These are phyloP conservation scores for Candida wancherniae DNA, from an alignment of 805 yeast species.

Conservation along the genomic window DNA sequence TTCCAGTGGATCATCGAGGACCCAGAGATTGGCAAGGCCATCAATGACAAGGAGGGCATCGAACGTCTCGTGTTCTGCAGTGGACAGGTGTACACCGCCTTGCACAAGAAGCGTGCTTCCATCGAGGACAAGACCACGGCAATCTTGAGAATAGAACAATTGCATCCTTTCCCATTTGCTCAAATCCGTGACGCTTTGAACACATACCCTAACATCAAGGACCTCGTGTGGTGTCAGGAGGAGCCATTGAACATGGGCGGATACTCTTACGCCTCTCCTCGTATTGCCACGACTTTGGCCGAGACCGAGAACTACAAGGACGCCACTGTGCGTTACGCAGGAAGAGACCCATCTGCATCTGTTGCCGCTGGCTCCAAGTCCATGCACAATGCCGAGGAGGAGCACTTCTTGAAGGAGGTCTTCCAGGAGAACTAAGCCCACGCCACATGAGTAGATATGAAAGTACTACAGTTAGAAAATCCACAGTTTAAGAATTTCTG, in stretches of 20 bases:
- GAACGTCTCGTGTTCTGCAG: constrained; percentile 79
- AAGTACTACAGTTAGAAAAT: no score
- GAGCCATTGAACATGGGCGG: constrained; percentile 98
- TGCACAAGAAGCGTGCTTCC: constrained; percentile 82
- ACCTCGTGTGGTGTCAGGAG: constrained; percentile 96
- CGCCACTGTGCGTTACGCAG: constrained; percentile 72
- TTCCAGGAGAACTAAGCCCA: constrained; percentile 15
- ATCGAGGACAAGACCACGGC: constrained; percentile 80
- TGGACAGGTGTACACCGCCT: constrained; percentile 94
- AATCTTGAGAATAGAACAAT: constrained; percentile 82
- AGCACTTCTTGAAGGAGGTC: constrained; percentile 72
- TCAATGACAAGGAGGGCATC: constrained; percentile 74
- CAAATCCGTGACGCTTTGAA: constrained; percentile 82
- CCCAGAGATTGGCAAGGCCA: constrained; percentile 72
- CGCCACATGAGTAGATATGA: no score
- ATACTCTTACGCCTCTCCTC: constrained; percentile 75
- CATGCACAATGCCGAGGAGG: constrained; percentile 85
- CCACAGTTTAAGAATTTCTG: no score
- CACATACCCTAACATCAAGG: constrained; percentile 76
- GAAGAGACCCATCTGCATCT: constrained; percentile 97
- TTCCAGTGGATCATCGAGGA: constrained; percentile 98
- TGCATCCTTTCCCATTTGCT: constrained; percentile 98
- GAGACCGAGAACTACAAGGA: constrained; percentile 69
- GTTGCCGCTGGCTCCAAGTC: constrained; percentile 97
- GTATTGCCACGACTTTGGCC: constrained; percentile 69